These are phyloP conservation scores for Ustilago lituana DNA, from an alignment of 1,284 basidiomycete species.

Conservation along the genomic window DNA sequence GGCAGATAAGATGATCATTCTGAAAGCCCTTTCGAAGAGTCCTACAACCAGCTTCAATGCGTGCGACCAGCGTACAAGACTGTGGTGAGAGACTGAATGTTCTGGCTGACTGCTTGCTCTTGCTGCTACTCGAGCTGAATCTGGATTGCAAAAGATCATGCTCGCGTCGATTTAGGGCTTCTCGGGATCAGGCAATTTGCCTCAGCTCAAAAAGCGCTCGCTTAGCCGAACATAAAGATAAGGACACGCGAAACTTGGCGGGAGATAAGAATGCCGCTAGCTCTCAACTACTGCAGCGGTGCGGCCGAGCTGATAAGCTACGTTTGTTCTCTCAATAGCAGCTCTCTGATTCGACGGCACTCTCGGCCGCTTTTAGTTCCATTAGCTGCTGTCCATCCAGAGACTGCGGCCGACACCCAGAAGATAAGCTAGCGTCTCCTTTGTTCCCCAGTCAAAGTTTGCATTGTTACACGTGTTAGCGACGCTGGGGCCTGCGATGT, in stretches of 20 bases:
- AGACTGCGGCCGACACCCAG: slow-evolving; percentile 11
- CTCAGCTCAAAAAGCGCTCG: slow-evolving; percentile 34
- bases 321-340: not conserved
- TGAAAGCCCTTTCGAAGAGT: too few species aligned
- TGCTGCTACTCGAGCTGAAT: too few species aligned
- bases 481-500: too few species aligned
- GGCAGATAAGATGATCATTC: slow-evolving; percentile 30
- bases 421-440: slow-evolving; percentile 21
- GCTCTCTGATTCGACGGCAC: slow-evolving; percentile 1
- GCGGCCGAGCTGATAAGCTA: slow-evolving; percentile 7
- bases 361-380: not conserved
- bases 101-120: too few species aligned
- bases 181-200: slow-evolving; percentile 1
- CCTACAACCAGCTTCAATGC: too few species aligned
- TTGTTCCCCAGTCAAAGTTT: too few species aligned
- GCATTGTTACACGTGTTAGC: not conserved
- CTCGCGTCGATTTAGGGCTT: not conserved
- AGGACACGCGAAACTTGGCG: too few species aligned
- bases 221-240: slow-evolving; percentile 11
- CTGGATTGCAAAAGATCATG: not conserved
- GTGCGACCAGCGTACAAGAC: too few species aligned
- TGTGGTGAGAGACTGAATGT: too few species aligned
- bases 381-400: not conserved
- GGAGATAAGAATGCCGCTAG: slow-evolving; percentile 11
- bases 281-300: too few species aligned